Evolutionary conservation across 208 protist genomes (phyloP).

Genomic region (Willaertia magna): DNA sequence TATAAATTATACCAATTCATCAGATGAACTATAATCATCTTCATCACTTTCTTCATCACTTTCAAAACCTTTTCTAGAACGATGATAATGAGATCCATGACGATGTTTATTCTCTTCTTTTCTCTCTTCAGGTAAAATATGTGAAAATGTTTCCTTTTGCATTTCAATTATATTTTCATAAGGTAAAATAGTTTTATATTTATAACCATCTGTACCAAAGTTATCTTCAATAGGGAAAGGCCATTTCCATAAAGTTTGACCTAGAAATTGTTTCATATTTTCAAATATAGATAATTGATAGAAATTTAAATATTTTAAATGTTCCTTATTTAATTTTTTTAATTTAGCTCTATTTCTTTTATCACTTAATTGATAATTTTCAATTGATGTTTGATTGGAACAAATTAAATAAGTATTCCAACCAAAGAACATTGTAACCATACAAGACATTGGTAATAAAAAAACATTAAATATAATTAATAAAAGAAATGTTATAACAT

Average conservation of each 20-base stretch:
- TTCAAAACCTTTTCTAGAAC: neutral
- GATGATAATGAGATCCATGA: neutral
- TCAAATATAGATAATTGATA: neutral
- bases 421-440: neutral
- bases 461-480: neutral
- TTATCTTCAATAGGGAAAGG: neutral
- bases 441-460: neutral
- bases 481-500: neutral
- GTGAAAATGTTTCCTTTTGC: neutral
- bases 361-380: neutral
- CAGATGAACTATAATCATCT: neutral
- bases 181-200: neutral
- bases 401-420: conserved; percentile 5
- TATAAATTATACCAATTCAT: conserved; percentile 3
- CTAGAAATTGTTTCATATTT: neutral
- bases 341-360: neutral
- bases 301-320: neutral
- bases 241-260: neutral
- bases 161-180: neutral
- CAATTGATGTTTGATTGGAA: neutral
- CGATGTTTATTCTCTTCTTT: neutral
- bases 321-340: neutral
- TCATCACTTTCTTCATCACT: neutral
- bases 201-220: neutral
- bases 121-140: neutral